Percentiles rank a stretch among this genome's conserved stretches.
Conservation (phyloP, 148 eudicot genomes). For the Rhododendron vialii region DNA sequence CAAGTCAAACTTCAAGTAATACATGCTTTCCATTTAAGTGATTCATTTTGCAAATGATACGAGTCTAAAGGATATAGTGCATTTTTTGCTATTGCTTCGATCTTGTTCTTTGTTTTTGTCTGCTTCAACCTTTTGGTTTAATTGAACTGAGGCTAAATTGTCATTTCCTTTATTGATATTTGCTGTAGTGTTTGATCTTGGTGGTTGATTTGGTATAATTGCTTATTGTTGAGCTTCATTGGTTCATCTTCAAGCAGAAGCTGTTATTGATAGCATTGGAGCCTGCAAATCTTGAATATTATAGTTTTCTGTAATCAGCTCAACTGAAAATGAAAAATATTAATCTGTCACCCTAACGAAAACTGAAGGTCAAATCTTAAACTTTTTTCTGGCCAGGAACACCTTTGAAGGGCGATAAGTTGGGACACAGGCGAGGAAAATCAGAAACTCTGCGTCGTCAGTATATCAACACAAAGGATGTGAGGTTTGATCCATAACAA, state of each 20-base stretch:
- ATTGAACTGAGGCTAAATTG: too few relatives aligned
- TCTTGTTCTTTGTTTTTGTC: background rate
- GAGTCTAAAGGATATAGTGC: too few relatives aligned
- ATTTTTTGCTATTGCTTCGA: background rate
- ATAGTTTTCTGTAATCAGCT: background rate
- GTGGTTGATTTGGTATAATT: background rate
- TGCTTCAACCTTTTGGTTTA: background rate
- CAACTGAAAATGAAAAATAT: background rate
- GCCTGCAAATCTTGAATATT: background rate
- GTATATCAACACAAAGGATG: constrained; percentile 74
- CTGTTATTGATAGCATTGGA: background rate
- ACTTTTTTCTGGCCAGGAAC: constrained; percentile 22
- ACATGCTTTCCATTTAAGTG: background rate
- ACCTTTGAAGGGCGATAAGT: constrained; percentile 18
- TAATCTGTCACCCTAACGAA: background rate
- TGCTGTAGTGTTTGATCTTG: background rate
- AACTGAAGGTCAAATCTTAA: background rate
- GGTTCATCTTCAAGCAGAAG: background rate
- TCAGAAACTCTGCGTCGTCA: constrained; percentile 68
- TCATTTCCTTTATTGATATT: background rate
- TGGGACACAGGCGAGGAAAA: constrained; percentile 70
- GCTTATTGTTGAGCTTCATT: background rate
- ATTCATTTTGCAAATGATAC: background rate
- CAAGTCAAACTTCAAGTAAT: constrained; percentile 41
- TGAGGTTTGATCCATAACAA: constrained; percentile 59